A percentile compares a stretch with the other conserved stretches of the same genome.
These are phyloP conservation scores for Hypoxylon sp. DNA, from an alignment of 2,329 filamentous ascomycete genomes.

Conservation along the genomic window DNA sequence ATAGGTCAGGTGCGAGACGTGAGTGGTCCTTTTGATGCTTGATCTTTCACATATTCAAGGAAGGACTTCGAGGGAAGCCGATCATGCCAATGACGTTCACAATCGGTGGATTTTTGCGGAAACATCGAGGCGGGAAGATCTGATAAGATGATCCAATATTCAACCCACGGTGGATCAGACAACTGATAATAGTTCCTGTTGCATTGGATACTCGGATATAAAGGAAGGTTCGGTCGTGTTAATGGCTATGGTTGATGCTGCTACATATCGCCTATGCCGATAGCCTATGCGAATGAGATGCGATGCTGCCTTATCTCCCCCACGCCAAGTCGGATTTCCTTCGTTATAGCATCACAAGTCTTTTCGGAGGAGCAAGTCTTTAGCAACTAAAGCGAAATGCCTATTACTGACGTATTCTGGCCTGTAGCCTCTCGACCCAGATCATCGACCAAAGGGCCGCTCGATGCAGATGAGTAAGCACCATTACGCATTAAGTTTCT, in stretches of 20 bases:
- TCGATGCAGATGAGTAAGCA: constrained; percentile 77
- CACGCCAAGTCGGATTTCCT: not conserved
- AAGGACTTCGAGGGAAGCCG: not conserved
- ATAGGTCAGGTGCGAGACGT: constrained; percentile 42
- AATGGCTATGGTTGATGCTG: not conserved
- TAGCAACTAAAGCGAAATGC: constrained; percentile 25
- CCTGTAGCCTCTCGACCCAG: constrained; percentile 65
- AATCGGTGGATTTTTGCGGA: not conserved
- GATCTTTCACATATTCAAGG: not conserved
- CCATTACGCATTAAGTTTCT: not conserved
- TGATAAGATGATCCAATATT: too few relatives aligned
- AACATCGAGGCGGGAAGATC: not conserved
- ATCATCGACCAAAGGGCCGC: constrained; percentile 78
- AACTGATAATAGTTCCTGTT: not conserved
- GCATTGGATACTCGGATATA: not conserved
- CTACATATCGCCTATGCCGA: not conserved
- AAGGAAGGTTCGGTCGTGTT: not conserved
- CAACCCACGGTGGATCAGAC: not conserved
- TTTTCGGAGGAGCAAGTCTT: not conserved
- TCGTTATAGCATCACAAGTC: not conserved
- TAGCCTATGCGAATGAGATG: not conserved
- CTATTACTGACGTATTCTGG: constrained; percentile 41
- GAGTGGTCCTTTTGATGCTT: constrained; percentile 22
- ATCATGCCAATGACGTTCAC: not conserved
- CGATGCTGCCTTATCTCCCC: not conserved